Evolutionary conservation across 768 basidiomycete species (phyloP), one percentile per base, ranked within the genome.

Genomic region (Cyclocybe cylindracea): DNA sequence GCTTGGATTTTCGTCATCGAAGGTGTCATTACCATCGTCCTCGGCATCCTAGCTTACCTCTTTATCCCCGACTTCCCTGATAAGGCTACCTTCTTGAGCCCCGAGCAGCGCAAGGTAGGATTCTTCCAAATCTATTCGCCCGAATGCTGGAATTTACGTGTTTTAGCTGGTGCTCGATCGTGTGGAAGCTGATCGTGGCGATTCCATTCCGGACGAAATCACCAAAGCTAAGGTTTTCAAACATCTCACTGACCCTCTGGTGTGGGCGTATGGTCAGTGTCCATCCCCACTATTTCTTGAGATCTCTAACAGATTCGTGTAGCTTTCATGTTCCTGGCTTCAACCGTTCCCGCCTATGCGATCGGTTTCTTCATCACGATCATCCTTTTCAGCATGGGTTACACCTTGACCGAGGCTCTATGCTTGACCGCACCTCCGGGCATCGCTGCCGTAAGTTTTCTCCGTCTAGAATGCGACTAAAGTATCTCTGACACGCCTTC

Each of bases 141-240:
- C 24, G 24, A 24, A 24, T 5, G 24, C 24, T 24, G 24, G 24
- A 24, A 24, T 24, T 24, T 24, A 24, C 24, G 24, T 24, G 24
- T 24, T 24, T 24, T 24, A 24, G 24, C 3, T 24, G 24, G 24
- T 70, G 39, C 57, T 74, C 16, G 59, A 61, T 41, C 70, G 73
- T 18, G 64, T 74, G 19, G 65, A 71, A 52, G 63, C 59, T n/a
- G 73, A 74, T 56, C 63, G 72, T 41, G 67, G 68, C 4, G 73
- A 76, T 52, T 61, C 71, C 43, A 31, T 72, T 14, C 67, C 71
- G 1, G 72, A 74, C 51, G 31, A 67, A 11, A 60, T 71, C 47
- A 70, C 64, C 1, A 37, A 44, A 32, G 14, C 40, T 10, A 73
- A 72, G 50, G 49, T 75, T 18, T n/a, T 68, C 38, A 59, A 62